Conservation (phyloP, 305 asterid species). For the Petunia hybrid region DNA sequence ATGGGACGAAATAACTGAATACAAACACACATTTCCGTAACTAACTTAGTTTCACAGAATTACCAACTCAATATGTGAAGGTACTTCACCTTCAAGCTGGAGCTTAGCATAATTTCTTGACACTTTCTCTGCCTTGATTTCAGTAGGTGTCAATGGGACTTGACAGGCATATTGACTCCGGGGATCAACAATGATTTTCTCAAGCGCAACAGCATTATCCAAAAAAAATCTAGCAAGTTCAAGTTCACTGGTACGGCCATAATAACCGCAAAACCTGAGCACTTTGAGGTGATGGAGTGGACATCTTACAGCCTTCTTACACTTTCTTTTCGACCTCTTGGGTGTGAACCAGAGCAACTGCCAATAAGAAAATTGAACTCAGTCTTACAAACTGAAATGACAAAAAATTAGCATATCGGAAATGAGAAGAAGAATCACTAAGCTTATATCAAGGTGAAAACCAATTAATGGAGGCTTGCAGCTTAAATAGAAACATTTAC, state of each 20-base stretch:
- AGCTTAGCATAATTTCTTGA: not conserved
- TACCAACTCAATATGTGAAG: not conserved
- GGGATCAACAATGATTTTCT: slow-evolving; percentile 6
- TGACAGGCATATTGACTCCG: not conserved
- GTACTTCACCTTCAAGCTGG: not conserved
- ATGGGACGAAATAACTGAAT: too few relatives aligned
- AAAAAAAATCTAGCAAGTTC: slow-evolving; percentile 1
- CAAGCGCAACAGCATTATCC: not conserved
- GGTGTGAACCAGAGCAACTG: not conserved
- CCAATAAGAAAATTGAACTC: slow-evolving; percentile 4
- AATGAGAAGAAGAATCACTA: not conserved
- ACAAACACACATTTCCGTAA: too few relatives aligned
- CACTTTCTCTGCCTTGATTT: not conserved
- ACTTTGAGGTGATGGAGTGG: slow-evolving; percentile 24
- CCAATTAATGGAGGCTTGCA: not conserved
- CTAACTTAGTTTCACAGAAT: not conserved
- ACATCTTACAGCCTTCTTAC: not conserved
- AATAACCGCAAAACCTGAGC: slow-evolving; percentile 21
- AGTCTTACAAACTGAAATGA: not conserved
- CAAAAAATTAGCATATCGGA: not conserved
- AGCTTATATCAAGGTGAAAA: not conserved
- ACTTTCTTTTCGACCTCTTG: not conserved
- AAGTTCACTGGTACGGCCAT: not conserved
- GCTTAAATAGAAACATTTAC: not conserved
- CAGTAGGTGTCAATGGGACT: not conserved